Percentiles rank a stretch among this genome's conserved stretches.
Conservation (phyloP, 2,329 filamentous ascomycete species). For the Ascocoryne sarcoides region DNA sequence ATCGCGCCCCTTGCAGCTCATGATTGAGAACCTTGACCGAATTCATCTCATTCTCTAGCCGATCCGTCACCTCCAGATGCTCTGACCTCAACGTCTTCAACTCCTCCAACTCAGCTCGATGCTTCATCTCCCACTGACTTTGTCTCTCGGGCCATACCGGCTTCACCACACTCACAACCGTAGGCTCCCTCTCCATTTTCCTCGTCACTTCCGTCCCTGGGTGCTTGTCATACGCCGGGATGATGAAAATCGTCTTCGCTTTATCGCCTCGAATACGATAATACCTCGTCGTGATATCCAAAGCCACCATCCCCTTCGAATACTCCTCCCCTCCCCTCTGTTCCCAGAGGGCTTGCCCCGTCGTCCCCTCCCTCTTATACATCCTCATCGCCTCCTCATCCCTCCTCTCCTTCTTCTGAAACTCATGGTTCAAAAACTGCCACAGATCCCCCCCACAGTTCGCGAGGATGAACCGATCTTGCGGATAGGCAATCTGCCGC, state of each 20-base stretch:
- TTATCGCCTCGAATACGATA: slow-evolving; percentile 36
- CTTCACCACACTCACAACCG: slow-evolving; percentile 26
- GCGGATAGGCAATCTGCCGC: slow-evolving; percentile 44
- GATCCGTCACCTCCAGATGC: background rate
- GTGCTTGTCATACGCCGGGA: slow-evolving; percentile 41
- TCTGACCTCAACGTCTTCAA: slow-evolving; percentile 6
- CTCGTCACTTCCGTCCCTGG: slow-evolving; percentile 36
- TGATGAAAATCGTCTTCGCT: slow-evolving; percentile 41
- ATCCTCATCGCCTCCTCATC: slow-evolving; percentile 34
- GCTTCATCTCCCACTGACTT: slow-evolving; percentile 21
- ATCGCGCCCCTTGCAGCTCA: background rate
- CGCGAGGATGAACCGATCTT: slow-evolving; percentile 47
- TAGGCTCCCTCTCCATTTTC: slow-evolving; percentile 38
- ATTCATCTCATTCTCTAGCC: slow-evolving; percentile 1
- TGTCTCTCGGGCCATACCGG: slow-evolving; percentile 23
- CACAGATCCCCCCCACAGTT: slow-evolving; percentile 46
- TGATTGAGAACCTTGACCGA: slow-evolving; percentile 2
- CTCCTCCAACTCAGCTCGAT: slow-evolving; percentile 15
- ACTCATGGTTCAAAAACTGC: slow-evolving; percentile 35
- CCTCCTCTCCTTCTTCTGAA: slow-evolving; percentile 29
- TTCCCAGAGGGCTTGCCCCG: slow-evolving; percentile 31
- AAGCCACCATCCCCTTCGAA: slow-evolving; percentile 35
- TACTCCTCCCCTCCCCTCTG: slow-evolving; percentile 13
- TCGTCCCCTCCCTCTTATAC: slow-evolving; percentile 32
- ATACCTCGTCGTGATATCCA: slow-evolving; percentile 44